Evolutionary conservation across 148 eudicot genomes (phyloP).

Genomic region (Vaccinium vitisidaea): DNA sequence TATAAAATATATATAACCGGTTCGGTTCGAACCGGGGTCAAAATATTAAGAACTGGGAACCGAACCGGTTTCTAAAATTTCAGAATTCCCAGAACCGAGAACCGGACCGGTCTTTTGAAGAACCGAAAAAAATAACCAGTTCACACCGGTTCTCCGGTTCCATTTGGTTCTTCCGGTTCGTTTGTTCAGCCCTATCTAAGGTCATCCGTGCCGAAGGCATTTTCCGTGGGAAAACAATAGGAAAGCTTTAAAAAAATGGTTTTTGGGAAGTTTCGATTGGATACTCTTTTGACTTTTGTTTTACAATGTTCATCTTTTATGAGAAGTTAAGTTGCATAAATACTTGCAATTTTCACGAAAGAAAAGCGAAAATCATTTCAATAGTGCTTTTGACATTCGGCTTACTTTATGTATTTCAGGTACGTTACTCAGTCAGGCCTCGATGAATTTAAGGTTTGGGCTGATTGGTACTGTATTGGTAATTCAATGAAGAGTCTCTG

Average conservation of each 20-base stretch:
- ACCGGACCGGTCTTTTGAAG: too few relatives aligned
- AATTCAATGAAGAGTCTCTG: slow-evolving; percentile 54
- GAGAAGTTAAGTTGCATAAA: neutral
- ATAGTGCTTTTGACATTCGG: neutral
- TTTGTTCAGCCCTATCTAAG: neutral
- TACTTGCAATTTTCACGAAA: neutral
- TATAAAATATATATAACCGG: too few relatives aligned
- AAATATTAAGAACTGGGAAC: too few relatives aligned
- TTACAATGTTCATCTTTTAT: neutral
- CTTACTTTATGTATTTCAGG: neutral
- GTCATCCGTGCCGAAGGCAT: neutral
- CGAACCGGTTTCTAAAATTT: too few relatives aligned
- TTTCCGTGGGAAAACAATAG: neutral
- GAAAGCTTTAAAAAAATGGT: neutral
- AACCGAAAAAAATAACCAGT: too few relatives aligned
- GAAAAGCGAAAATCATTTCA: neutral
- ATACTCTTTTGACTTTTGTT: neutral
- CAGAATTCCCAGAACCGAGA: too few relatives aligned
- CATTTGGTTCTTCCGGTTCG: too few relatives aligned
- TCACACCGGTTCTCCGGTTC: too few relatives aligned
- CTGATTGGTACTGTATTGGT: slow-evolving; percentile 67
- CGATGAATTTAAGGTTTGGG: slow-evolving; percentile 71
- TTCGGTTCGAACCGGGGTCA: too few relatives aligned
- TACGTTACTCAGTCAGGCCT: slow-evolving; percentile 32
- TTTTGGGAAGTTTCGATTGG: neutral